Percentiles rank a stretch among this genome's conserved stretches.
Evolutionary conservation across 306 rosid genomes (phyloP).

Genomic region (Quillaja saponaria): DNA sequence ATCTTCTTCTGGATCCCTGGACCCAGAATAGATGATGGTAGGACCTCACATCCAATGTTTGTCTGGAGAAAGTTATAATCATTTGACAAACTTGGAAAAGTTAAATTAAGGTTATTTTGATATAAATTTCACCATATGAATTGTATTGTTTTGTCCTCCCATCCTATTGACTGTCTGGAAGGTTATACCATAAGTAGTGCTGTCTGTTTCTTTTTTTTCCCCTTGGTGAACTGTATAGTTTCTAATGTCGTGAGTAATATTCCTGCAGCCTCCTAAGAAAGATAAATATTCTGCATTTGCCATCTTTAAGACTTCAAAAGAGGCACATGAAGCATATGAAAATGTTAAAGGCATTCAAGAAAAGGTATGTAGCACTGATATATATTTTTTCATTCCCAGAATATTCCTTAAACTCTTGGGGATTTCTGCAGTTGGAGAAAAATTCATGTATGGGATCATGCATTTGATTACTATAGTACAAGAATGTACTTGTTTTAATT

Average conservation of each 20-base stretch:
- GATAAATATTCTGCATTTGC: constrained; percentile 58
- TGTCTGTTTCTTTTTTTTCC: constrained; percentile 13
- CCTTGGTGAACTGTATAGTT: neutral
- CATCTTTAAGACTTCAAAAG: constrained; percentile 53
- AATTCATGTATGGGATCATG: constrained; percentile 9
- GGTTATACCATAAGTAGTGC: neutral
- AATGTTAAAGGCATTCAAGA: constrained; percentile 44
- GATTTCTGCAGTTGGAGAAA: neutral
- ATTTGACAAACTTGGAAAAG: neutral
- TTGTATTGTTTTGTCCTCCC: neutral
- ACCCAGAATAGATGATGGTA: neutral
- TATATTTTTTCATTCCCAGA: neutral
- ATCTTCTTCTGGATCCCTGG: neutral
- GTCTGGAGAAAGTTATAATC: neutral
- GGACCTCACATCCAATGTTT: neutral
- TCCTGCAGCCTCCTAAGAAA: constrained; percentile 53
- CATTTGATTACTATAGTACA: constrained; percentile 7
- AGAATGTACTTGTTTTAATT: constrained; percentile 11
- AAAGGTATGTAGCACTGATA: constrained; percentile 44
- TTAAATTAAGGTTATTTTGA: neutral
- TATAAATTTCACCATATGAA: neutral
- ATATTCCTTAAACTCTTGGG: neutral
- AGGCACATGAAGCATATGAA: constrained; percentile 63
- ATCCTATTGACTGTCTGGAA: neutral
- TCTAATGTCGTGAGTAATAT: neutral